These are phyloP conservation scores for Trichoderma atrobrunneum DNA, from an alignment of 2,329 filamentous ascomycete species.

Conservation along the genomic window DNA sequence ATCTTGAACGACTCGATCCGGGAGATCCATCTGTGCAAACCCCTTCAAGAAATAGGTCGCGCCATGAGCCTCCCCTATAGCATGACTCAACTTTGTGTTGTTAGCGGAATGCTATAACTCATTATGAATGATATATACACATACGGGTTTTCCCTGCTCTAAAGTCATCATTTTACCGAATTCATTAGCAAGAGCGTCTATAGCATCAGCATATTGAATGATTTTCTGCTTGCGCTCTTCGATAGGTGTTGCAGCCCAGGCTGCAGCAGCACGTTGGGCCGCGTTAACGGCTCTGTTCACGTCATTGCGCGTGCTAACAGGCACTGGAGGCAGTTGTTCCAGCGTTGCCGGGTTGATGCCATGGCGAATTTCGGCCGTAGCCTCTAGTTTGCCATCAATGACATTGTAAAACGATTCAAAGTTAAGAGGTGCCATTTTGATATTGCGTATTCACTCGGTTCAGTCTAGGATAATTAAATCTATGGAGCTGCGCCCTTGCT, in stretches of 20 bases:
- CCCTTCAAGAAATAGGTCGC: neutral
- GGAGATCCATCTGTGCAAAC: neutral
- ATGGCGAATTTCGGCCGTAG: neutral
- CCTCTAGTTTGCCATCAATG: neutral
- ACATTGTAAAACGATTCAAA: neutral
- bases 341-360: neutral
- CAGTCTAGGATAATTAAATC: neutral
- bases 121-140: neutral
- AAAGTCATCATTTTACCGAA: neutral
- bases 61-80: neutral
- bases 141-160: neutral
- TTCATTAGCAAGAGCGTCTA: neutral
- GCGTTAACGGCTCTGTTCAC: neutral
- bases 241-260: neutral
- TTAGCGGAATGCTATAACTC: neutral
- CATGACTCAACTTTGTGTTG: neutral
- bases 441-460: constrained; percentile 24
- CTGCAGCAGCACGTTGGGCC: neutral
- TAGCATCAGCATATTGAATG: neutral
- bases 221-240: neutral
- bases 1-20: constrained; percentile 38
- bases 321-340: neutral
- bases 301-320: neutral
- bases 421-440: constrained; percentile 14
- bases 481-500: neutral